Base-by-base conservation (phyloP, 2,329 filamentous ascomycete genomes). In the Alternaria burnsii region DNA sequence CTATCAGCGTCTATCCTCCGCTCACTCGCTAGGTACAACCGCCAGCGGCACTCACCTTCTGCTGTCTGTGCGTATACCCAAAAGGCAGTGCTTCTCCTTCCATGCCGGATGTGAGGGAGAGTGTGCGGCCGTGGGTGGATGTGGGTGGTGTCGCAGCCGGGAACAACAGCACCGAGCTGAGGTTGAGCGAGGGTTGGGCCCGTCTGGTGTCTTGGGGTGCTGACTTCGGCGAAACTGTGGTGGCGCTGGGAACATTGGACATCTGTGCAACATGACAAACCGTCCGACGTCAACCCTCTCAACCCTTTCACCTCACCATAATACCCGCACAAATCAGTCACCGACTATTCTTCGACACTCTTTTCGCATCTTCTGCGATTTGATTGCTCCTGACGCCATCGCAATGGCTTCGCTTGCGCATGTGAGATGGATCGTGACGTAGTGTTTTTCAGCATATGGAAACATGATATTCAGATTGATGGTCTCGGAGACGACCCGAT, bases 1-100 rank as follows among this genome's bases (percentile, higher is more conserved):
- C 53, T 46, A 62, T 69, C 63, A 71, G 67, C 59, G 22, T 30
- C 20, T 28, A 12, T 51, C 52, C 58, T 22, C 57, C 44, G 55
- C 52, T 57, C 52, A 52, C 40, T 52, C 53, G 24, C 32, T 43
- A 30, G 40, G 58, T 52, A 42, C 42, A 10, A 48, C 46, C 46
- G 30, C 30, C 32, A 28, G 28, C 36, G 59, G 59, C 53, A 69
- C 73, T 66, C 55, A 76, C 75, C 74, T 78, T 78, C 40, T 74
- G 67, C 69, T 71, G 68, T 71, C 73, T 69, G 59, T 73, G 73
- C 65, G 68, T 66, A 58, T 70, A 76, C 58, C 73, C 73, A 61
- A 73, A 75, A 40, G 66, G 66, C 60, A 74, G 67, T 61, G 59
- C 65, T 42, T 75, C 75, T 71, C 75, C 76, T 63, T 71, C 73